These are phyloP conservation scores for Fusarium sp. DNA, from an alignment of 2,329 filamentous ascomycete species.

Conservation along the genomic window DNA sequence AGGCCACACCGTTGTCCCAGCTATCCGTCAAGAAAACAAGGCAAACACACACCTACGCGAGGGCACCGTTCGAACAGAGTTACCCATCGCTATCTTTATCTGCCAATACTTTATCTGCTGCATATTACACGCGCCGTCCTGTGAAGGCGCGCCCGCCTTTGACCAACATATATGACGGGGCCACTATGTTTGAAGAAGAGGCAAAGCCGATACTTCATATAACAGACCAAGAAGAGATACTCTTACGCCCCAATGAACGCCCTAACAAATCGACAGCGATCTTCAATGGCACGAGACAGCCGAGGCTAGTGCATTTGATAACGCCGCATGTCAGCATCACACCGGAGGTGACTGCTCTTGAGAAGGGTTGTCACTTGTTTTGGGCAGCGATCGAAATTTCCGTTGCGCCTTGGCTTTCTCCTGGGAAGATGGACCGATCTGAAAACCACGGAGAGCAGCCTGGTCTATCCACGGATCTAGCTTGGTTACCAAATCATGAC, in stretches of 20 bases:
- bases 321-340: conserved; percentile 60
- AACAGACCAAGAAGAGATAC: conserved; percentile 1
- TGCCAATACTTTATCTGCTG: conserved; percentile 26
- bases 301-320: conserved; percentile 49
- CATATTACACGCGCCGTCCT: conserved; percentile 24
- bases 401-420: conserved; percentile 48
- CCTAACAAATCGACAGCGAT: not conserved
- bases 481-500: conserved; percentile 23
- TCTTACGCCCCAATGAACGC: not conserved
- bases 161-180: conserved; percentile 34
- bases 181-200: conserved; percentile 3
- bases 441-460: conserved; percentile 9
- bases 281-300: not conserved
- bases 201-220: not conserved
- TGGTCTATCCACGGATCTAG: conserved; percentile 7
- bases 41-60: conserved; percentile 12
- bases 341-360: conserved; percentile 56
- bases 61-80: not conserved
- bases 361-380: conserved; percentile 53
- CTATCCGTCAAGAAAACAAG: conserved; percentile 41
- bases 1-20: conserved; percentile 17
- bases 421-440: not conserved
- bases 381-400: conserved; percentile 66
- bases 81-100: not conserved
- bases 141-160: conserved; percentile 38